A percentile compares a stretch with the other conserved stretches of the same genome.
Conservation (phyloP, 2,329 filamentous ascomycete species). For the Trichoderma oligosporum region DNA sequence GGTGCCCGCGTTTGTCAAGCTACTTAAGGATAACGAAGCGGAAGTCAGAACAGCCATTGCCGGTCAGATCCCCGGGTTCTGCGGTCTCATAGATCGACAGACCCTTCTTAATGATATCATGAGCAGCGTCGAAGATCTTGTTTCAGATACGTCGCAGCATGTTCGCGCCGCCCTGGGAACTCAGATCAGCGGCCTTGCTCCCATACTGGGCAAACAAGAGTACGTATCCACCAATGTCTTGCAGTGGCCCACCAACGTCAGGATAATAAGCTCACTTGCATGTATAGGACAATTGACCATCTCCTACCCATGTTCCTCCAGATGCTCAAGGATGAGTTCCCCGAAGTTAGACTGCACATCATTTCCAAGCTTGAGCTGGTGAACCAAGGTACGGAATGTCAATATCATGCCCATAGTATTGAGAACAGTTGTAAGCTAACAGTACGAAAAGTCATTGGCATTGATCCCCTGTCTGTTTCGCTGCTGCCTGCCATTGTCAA, state of each 20-base stretch:
- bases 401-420: conserved; percentile 6
- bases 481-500: conserved; percentile 96
- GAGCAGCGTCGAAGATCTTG: conserved; percentile 91
- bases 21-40: conserved; percentile 95
- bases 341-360: conserved; percentile 95
- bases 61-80: conserved; percentile 97
- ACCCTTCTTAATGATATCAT: conserved; percentile 94
- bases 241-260: neutral
- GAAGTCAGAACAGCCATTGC: conserved; percentile 96
- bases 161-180: conserved; percentile 92
- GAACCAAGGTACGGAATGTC: conserved; percentile 70
- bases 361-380: conserved; percentile 99
- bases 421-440: conserved; percentile 22
- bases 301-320: conserved; percentile 97
- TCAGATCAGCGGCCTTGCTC: conserved; percentile 93
- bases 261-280: neutral
- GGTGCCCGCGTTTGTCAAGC: conserved; percentile 93
- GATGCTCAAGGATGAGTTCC: conserved; percentile 99
- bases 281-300: conserved; percentile 80
- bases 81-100: conserved; percentile 78
- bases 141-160: conserved; percentile 94
- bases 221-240: conserved; percentile 44
- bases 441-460: conserved; percentile 75
- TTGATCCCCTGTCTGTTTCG: conserved; percentile 93
- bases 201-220: conserved; percentile 97